Evolutionary conservation across 2,329 filamentous ascomycete genomes (phyloP).

Genomic region (Cercospora sp.): DNA sequence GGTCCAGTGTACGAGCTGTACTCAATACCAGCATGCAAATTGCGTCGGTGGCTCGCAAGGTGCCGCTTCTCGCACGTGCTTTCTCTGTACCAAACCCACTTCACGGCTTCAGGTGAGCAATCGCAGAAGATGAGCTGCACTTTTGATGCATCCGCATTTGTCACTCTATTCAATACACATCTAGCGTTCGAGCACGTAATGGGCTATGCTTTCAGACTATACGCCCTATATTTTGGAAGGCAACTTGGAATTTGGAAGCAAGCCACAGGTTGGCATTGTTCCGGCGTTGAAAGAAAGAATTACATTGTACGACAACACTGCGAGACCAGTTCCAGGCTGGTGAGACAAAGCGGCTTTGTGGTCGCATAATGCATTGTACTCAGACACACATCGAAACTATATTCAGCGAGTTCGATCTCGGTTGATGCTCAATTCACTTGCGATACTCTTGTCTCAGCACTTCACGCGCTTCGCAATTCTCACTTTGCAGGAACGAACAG

Average conservation of each 20-base stretch:
- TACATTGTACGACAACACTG: constrained; percentile 4
- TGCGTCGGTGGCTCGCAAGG: constrained; percentile 56
- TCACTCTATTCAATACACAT: constrained; percentile 6
- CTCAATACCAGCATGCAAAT: constrained; percentile 61
- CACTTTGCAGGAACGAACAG: neutral
- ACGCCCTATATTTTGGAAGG: neutral
- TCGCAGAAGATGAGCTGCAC: constrained; percentile 8
- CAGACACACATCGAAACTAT: constrained; percentile 16
- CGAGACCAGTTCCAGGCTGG: constrained; percentile 13
- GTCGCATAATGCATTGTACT: constrained; percentile 24
- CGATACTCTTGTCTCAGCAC: neutral
- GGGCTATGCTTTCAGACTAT: neutral
- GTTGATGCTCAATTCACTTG: constrained; percentile 1
- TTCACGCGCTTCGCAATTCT: neutral
- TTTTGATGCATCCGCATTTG: neutral
- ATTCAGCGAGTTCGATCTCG: constrained; percentile 4
- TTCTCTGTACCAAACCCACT: constrained; percentile 46
- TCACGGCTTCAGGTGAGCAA: constrained; percentile 12
- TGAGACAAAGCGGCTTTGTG: constrained; percentile 19
- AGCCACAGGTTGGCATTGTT: constrained; percentile 13
- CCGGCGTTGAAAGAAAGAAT: constrained; percentile 8
- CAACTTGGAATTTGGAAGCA: neutral
- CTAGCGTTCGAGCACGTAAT: constrained; percentile 21
- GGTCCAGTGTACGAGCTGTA: constrained; percentile 64
- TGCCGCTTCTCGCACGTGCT: constrained; percentile 50